Evolutionary conservation across 352 stramenopile species (phyloP).

Genomic region (Phytophthora tentaculata): DNA sequence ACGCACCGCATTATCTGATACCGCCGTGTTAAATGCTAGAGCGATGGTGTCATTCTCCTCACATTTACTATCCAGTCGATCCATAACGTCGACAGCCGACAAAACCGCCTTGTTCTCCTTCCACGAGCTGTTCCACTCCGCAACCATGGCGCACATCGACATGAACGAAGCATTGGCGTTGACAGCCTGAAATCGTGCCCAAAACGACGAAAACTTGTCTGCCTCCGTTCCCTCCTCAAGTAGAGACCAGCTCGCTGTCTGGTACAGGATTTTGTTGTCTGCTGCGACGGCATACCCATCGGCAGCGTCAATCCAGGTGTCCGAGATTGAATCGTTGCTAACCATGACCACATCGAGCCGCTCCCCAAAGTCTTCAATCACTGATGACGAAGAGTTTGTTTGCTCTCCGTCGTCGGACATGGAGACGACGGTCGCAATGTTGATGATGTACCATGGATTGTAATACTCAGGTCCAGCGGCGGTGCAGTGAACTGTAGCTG

Average conservation of each 20-base stretch:
- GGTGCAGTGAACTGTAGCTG: neutral
- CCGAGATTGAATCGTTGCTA: slow-evolving; percentile 14
- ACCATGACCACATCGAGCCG: slow-evolving; percentile 26
- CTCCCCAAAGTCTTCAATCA: slow-evolving; percentile 4
- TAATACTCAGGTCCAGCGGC: slow-evolving; percentile 1
- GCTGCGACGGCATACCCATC: slow-evolving; percentile 10
- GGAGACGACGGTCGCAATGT: slow-evolving; percentile 25
- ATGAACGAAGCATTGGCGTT: neutral
- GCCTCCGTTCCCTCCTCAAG: slow-evolving; percentile 26
- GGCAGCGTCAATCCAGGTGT: slow-evolving; percentile 11
- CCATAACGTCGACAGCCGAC: slow-evolving; percentile 21
- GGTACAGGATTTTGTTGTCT: slow-evolving; percentile 22
- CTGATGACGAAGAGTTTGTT: slow-evolving; percentile 12
- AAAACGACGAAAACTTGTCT: slow-evolving; percentile 26
- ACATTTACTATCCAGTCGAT: slow-evolving; percentile 21
- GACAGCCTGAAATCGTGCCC: slow-evolving; percentile 39
- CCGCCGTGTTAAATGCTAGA: slow-evolving; percentile 34
- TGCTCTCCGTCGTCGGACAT: neutral
- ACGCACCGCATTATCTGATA: slow-evolving; percentile 9
- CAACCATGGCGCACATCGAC: slow-evolving; percentile 35
- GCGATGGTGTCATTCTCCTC: slow-evolving; percentile 39
- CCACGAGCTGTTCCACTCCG: slow-evolving; percentile 36
- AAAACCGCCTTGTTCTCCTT: slow-evolving; percentile 11
- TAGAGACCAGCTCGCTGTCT: slow-evolving; percentile 21
- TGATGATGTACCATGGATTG: slow-evolving; percentile 12